Evolutionary conservation across 2,329 filamentous ascomycete genomes (phyloP), one percentile per base, ranked within the genome.

Genomic region (Ceratocystis lukuohia): DNA sequence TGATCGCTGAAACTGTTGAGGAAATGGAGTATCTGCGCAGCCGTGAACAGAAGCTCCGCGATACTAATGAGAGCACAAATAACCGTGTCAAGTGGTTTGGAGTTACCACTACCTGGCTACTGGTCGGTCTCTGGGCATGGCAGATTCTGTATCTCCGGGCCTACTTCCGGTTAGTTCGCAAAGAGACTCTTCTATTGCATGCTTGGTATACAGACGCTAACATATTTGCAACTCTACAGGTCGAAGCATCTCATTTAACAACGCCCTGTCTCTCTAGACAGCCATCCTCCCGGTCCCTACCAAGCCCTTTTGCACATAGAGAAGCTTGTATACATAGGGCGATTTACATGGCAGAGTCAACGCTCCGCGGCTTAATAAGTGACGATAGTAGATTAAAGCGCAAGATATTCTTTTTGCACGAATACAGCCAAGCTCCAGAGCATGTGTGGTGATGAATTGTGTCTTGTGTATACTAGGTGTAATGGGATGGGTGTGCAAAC

Each of bases 21-120:
- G 93, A 97, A 82, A 96, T 99, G 93, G 93, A 97, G 70, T 99
- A 97, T 79, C 84, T 99, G 72, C 85, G 94, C 70, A 73, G 77
- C 48, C 85, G 94, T 72, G 94, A 99, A 82, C 91, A 96, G 84
- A 96, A 91, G 81, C 83, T 99, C 72, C 84, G 94, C 75, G 93
- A 99, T 79, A 99, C 94, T 71, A 99, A 99, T 77, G 94, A 99
- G 87, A 97, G 93, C 82, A 99, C 94, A 71, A 99, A 99, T 79
- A 94, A 89, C 78, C 85, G 94, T 68, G 94, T 99, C 73, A 99
- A 97, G 82, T 97, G 91, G 91, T 99, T 99, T 77, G 93, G 93
- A 62, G 86, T 96, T 75, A 85, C 87, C 70, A 97, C 93, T 33
- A 97, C 96, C 79, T 88, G 91, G 69, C 87, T 96, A 81, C 80